Evolutionary conservation across 163 green algal genomes (phyloP), one percentile per base, ranked within the genome.

Genomic region (Picocystis sp.): DNA sequence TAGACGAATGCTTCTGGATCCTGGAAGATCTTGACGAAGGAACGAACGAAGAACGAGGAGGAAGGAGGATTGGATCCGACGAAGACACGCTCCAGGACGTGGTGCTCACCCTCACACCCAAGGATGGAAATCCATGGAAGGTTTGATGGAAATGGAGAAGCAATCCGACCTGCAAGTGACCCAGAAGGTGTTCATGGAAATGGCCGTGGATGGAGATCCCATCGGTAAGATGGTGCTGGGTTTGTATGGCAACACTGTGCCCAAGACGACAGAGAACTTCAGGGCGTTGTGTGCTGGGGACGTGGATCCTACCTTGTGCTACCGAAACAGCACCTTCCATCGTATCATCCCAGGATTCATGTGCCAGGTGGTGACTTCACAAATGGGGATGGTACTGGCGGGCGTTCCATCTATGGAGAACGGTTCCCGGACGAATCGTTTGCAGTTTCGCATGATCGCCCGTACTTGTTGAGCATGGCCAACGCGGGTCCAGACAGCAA

Each of bases 401-500:
- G 63, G 3, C 48, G 55, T 34, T 66, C 58, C 9, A 69, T 72
- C 50, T 72, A 69, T 50, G 66, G 66, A 45, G 44, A 50, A 3
- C 60, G 52, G 47, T 75, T 75, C 53, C 14, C 44, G 9, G 63
- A 75, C 45, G 63, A 72, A 49, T 69, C 60, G 53, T 73, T 74
- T 57, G 53, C 57, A 19, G 44, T 74, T 22, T 58, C 45, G 47
- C 63, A 72, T 55, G 13, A n/a, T 5, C 51, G 63, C n/a, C 62
- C 65, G 19, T 65, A 77, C 19, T 25, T 71, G 13, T 71, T 95
- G 38, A 83, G 71, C 38, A 93, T 93, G 83, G 84, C 78, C 35
- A 85, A 81, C 47, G 71, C 76, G 23, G 78, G 81, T 24, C 57
- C 58, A 11, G 56, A 83, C 73, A 83, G 73, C 43, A 82, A 84